phyloP scores from a whole-genome alignment of 108 stramenopile genomes.

The Seminavis robusta region DNA sequence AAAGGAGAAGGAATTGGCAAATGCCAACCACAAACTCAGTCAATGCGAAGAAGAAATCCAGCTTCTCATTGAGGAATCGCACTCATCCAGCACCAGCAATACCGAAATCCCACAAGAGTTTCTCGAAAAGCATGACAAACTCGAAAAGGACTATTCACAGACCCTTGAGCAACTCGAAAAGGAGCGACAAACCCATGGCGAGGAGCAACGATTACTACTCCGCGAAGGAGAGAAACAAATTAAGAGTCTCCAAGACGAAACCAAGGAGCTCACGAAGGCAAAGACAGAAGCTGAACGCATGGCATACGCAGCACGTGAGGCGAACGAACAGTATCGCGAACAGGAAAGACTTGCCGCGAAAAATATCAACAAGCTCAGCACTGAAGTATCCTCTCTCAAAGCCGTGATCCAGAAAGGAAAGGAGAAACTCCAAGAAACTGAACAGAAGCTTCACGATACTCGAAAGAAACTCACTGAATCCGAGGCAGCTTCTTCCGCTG shows the following conservation, averaged over 20 bases:
- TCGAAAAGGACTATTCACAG: constrained; percentile 8
- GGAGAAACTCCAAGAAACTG: too few relatives aligned
- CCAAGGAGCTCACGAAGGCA: constrained; percentile 27
- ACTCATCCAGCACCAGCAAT: not conserved
- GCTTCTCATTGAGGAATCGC: too few relatives aligned
- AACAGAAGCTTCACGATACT: too few relatives aligned
- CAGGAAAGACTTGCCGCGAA: too few relatives aligned
- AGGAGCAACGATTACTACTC: constrained; percentile 66
- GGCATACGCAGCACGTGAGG: constrained; percentile 49
- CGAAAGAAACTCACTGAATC: too few relatives aligned
- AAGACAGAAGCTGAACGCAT: constrained; percentile 63
- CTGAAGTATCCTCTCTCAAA: too few relatives aligned
- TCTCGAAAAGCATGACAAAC: not conserved
- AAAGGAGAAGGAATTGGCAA: constrained; percentile 23
- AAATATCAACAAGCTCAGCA: too few relatives aligned
- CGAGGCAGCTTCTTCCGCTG: too few relatives aligned
- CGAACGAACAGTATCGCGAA: constrained; percentile 52
- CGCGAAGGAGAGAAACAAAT: constrained; percentile 68
- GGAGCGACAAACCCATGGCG: constrained; percentile 25
- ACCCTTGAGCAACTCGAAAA: not conserved
- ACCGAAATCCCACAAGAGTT: constrained; percentile 6
- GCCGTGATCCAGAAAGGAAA: too few relatives aligned
- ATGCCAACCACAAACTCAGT: constrained; percentile 15
- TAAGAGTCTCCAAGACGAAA: constrained; percentile 32
- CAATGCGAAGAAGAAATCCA: constrained; percentile 57